These are phyloP conservation scores for Cymbidium sinense DNA, from an alignment of 106 monocot genomes.

Conservation along the genomic window DNA sequence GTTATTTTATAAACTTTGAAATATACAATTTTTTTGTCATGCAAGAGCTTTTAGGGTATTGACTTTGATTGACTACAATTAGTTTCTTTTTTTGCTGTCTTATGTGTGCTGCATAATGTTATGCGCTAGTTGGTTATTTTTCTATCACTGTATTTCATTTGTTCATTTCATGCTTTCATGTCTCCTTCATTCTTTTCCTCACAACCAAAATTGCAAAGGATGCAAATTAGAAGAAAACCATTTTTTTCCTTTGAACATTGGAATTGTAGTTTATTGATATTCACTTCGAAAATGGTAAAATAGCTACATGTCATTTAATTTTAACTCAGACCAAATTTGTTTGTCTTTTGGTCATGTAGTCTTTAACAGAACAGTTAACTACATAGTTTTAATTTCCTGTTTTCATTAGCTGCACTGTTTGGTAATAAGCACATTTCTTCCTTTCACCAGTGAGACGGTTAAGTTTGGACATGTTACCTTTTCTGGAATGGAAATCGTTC, in stretches of 20 bases:
- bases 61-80: not conserved
- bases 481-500: constrained; percentile 97
- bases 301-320: not conserved
- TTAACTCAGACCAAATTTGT: not conserved
- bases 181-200: not conserved
- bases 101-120: not conserved
- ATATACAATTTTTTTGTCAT: not conserved
- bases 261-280: not conserved
- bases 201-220: not conserved
- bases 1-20: not conserved
- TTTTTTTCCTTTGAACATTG: not conserved
- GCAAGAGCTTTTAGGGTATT: not conserved
- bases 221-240: too few relatives aligned
- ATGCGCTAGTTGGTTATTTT: not conserved
- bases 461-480: constrained; percentile 97
- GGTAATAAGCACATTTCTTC: not conserved
- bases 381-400: too few relatives aligned
- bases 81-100: not conserved
- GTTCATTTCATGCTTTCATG: not conserved
- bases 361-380: not conserved
- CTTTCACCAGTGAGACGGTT: constrained; percentile 63
- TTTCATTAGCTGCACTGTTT: too few relatives aligned
- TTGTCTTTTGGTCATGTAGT: not conserved
- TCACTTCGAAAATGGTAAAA: not conserved
- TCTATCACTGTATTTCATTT: not conserved